These are phyloP conservation scores for Luzula sylvatica DNA, from an alignment of 176 grass and related monocot species.

Conservation along the genomic window DNA sequence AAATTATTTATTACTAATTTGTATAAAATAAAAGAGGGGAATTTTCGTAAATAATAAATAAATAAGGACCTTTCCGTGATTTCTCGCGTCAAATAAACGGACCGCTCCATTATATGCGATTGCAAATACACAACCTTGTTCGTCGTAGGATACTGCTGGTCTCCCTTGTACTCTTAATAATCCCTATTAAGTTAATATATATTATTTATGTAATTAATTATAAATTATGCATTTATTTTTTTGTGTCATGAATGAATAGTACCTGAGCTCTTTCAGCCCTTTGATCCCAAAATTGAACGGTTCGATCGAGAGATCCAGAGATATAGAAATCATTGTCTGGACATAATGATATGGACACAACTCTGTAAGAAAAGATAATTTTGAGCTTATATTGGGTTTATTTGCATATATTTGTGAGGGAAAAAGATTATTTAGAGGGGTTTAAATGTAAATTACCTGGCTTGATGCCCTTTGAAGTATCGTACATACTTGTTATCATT, in stretches of 20 bases:
- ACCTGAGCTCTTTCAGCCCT: slow-evolving; percentile 93
- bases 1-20: not conserved
- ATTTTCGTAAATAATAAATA: not conserved
- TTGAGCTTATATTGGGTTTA: slow-evolving; percentile 8
- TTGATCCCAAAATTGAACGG: slow-evolving; percentile 81
- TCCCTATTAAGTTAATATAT: slow-evolving; percentile 39
- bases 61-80: slow-evolving; percentile 65
- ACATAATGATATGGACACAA: slow-evolving; percentile 79
- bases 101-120: slow-evolving; percentile 61
- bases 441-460: slow-evolving; percentile 39
- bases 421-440: not conserved
- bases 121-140: slow-evolving; percentile 85
- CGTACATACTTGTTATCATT: slow-evolving; percentile 93
- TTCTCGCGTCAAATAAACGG: slow-evolving; percentile 80
- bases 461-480: slow-evolving; percentile 99
- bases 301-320: slow-evolving; percentile 90
- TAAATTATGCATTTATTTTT: not conserved
- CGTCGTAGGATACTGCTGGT: slow-evolving; percentile 92
- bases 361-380: slow-evolving; percentile 40
- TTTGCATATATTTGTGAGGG: no score
- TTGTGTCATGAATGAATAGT: slow-evolving; percentile 7
- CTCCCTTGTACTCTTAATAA: slow-evolving; percentile 78
- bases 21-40: not conserved
- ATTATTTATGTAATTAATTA: slow-evolving; percentile 9
- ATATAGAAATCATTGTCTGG: slow-evolving; percentile 70